phyloP scores from a whole-genome alignment of 1,284 basidiomycete genomes.

The Puccinia horiana region DNA sequence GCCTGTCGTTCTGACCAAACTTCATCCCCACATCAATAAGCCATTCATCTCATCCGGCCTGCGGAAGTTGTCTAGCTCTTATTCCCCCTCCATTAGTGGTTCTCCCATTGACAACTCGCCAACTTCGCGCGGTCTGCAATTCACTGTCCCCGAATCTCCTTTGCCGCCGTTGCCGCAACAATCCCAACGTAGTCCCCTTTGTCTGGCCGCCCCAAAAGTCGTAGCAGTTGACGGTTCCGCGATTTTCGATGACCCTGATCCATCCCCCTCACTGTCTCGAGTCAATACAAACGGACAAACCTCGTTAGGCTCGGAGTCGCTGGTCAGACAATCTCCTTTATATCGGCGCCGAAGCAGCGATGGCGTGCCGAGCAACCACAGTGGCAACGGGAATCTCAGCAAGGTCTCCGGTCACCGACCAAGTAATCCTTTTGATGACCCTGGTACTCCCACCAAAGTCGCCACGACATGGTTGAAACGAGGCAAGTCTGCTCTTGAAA shows the following conservation, averaged over 20 bases:
- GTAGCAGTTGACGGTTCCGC: not conserved
- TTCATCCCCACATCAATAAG: conserved; percentile 30
- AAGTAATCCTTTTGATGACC: conserved; percentile 27
- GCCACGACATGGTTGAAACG: conserved; percentile 35
- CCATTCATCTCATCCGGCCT: conserved; percentile 43
- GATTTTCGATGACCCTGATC: not conserved
- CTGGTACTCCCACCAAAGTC: conserved; percentile 47
- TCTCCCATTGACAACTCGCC: conserved; percentile 25
- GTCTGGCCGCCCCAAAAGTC: not conserved
- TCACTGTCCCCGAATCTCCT: not conserved
- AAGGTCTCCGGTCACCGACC: not conserved
- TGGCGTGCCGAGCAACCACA: conserved; percentile 23
- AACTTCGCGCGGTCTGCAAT: not conserved
- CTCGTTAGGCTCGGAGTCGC: not conserved
- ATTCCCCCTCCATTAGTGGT: not conserved
- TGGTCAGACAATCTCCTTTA: conserved; percentile 8
- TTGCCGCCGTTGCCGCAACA: conserved; percentile 3
- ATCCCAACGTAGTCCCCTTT: not conserved
- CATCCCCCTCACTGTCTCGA: conserved; percentile 9
- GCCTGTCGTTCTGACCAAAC: conserved; percentile 21
- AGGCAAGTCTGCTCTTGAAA: conserved; percentile 13
- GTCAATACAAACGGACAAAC: not conserved
- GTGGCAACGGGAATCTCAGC: not conserved
- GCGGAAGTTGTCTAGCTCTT: conserved; percentile 13
- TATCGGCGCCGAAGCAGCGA: conserved; percentile 42